A percentile compares a stretch with the other conserved stretches of the same genome.
These are phyloP conservation scores for Eruca vesicaria DNA, from an alignment of 441 rosid species.

Conservation along the genomic window DNA sequence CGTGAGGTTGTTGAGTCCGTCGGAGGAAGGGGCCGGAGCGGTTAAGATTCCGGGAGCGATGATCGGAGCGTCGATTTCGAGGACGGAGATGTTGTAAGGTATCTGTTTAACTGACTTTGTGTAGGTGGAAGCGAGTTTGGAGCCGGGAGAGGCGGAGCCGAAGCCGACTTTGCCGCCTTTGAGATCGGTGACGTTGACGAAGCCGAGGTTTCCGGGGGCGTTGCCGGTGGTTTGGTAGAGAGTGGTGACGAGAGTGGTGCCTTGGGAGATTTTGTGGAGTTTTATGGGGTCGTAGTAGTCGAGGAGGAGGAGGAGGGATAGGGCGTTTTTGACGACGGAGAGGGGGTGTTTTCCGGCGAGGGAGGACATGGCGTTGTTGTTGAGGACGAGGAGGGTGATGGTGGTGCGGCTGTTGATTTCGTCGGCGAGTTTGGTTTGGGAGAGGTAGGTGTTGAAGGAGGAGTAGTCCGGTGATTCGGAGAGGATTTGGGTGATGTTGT, in stretches of 20 bases:
- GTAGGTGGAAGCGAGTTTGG: slow-evolving; percentile 73
- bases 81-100: slow-evolving; percentile 79
- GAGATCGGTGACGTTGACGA: slow-evolving; percentile 81
- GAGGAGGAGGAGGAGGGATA: slow-evolving; percentile 70
- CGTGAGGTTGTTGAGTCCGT: slow-evolving; percentile 57
- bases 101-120: too few species aligned
- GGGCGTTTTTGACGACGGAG: slow-evolving; percentile 62
- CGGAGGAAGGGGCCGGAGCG: slow-evolving; percentile 71
- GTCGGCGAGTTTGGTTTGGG: slow-evolving; percentile 74
- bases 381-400: slow-evolving; percentile 67
- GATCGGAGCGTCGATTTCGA: slow-evolving; percentile 71
- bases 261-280: slow-evolving; percentile 74
- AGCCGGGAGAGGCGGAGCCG: slow-evolving; percentile 78
- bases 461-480: slow-evolving; percentile 64
- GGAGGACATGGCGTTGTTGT: slow-evolving; percentile 71
- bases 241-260: slow-evolving; percentile 70
- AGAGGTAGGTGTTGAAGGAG: slow-evolving; percentile 62
- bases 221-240: slow-evolving; percentile 91
- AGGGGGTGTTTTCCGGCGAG: slow-evolving; percentile 65
- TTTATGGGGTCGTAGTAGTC: slow-evolving; percentile 79
- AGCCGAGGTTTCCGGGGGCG: slow-evolving; percentile 75
- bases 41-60: slow-evolving; percentile 64
- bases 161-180: slow-evolving; percentile 84
- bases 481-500: slow-evolving; percentile 71
- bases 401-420: slow-evolving; percentile 83